Base-by-base conservation (phyloP, 2,329 filamentous ascomycete genomes). In the Trichoderma afroharzianum region DNA sequence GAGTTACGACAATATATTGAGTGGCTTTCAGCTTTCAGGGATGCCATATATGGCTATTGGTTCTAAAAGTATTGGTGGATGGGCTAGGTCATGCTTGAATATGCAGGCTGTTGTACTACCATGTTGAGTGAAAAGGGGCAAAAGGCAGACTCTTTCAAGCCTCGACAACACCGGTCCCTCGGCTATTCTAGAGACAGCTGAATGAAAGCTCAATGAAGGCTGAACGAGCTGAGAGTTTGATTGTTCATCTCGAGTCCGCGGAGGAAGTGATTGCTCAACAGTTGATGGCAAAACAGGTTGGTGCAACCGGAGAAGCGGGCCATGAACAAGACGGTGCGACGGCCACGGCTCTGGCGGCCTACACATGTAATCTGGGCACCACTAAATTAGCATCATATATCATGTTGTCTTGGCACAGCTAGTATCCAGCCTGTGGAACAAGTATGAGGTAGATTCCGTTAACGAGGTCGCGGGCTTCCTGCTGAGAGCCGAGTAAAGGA, bases 291-390 rank as follows among this genome's bases (percentile, higher is more conserved):
- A 18, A 59, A 26, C 14, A 15, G 15, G 7, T 26, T 32, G n/a
- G 64, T 68, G 64, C 30, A 32, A 68, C 64, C 64, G 64, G 64
- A 68, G 21, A 68, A 68, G 64, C 64, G 39, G 55, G 55, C 53
- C 30, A 28, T 43, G 55, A 55, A 26, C 6, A 43, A 59, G 64
- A 50, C 64, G 36, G 64, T 59, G 55, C 55, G 55, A 68, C 64
- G 36, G 53, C 5, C 24, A 59, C 53, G 26, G 47, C n/a, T 50
- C n/a, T 50, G 47, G 32, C 50, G 63, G 53, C 36, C 26, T 33
- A 47, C 55, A 36, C 64, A 18, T 50, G 39, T 59, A 58, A 26
- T 68, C 26, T 30, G 64, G 57, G 55, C 26, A 59, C 26, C 36
- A 47, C 53, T 26, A 24, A 7, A 18, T 3, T 43, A 39, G 21